phyloP scores from a whole-genome alignment of 176 grass and related monocot species.

The Zoysia pacifica region DNA sequence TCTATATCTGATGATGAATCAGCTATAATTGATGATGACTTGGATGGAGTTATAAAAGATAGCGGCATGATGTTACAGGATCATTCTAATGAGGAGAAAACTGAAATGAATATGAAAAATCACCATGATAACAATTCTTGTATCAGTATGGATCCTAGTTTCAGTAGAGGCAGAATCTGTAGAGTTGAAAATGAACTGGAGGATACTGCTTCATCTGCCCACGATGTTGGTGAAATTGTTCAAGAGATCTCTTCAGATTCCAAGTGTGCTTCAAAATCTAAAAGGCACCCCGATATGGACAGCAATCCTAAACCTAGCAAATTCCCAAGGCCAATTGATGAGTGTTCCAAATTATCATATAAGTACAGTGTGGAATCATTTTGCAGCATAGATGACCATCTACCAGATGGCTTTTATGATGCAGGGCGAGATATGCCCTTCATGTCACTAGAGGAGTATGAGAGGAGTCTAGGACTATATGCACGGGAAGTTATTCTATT shows the following conservation, averaged over 20 bases:
- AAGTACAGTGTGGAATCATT: constrained; percentile 89
- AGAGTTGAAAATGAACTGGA: constrained; percentile 57
- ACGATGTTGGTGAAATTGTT: constrained; percentile 26
- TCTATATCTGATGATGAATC: constrained; percentile 51
- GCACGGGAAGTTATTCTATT: constrained; percentile 97
- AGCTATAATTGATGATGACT: constrained; percentile 51
- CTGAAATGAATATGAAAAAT: constrained; percentile 42
- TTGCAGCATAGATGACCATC: constrained; percentile 83
- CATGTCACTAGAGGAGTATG: constrained; percentile 81
- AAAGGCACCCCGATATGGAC: constrained; percentile 96
- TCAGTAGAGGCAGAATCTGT: constrained; percentile 33
- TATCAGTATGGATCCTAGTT: constrained; percentile 43
- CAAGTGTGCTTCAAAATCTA: constrained; percentile 71
- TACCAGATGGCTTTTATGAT: constrained; percentile 98
- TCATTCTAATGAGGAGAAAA: constrained; percentile 32
- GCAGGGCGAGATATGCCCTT: constrained; percentile 85
- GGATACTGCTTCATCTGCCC: constrained; percentile 50
- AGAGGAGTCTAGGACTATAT: constrained; percentile 57
- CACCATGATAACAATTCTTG: constrained; percentile 47
- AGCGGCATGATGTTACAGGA: constrained; percentile 63
- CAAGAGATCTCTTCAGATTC: constrained; percentile 43
- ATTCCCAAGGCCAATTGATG: constrained; percentile 70
- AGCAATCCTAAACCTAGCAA: constrained; percentile 94
- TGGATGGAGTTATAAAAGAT: constrained; percentile 50
- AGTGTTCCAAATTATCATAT: constrained; percentile 67